Conservation (phyloP, 805 yeast species). For the Starmerella kuoi region DNA sequence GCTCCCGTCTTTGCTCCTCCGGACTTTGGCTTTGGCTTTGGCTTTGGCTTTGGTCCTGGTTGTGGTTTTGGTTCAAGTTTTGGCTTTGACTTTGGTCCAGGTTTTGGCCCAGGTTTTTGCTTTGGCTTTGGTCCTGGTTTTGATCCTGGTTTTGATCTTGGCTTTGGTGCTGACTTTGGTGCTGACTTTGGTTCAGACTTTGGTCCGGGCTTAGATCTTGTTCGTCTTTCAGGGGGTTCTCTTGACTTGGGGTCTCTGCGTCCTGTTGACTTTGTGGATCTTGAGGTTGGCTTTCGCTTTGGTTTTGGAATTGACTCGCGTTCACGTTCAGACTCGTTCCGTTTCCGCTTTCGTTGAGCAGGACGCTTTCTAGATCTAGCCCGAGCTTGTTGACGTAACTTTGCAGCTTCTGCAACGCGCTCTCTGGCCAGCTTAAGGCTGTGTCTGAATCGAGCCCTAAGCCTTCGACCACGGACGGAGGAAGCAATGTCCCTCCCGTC, state of each 20-base stretch:
- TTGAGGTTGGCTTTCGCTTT: background rate
- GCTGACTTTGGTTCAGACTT: too few relatives aligned
- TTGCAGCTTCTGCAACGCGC: conserved; percentile 11
- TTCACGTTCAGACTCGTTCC: too few relatives aligned
- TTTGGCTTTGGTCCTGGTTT: background rate
- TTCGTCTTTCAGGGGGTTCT: too few relatives aligned
- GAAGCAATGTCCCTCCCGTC: conserved; percentile 79
- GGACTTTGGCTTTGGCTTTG: background rate
- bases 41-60: background rate
- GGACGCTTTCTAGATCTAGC: conserved; percentile 22
- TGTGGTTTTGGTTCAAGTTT: background rate
- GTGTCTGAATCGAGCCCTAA: conserved; percentile 60
- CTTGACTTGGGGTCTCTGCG: background rate
- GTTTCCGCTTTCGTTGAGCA: conserved; percentile 1
- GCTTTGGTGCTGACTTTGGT: background rate
- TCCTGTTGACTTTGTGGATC: background rate
- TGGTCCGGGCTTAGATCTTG: too few relatives aligned
- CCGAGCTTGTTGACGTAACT: conserved; percentile 35
- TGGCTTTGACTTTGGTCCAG: conserved; percentile 32
- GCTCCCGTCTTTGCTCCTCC: background rate
- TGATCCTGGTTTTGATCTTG: background rate
- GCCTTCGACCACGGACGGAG: conserved; percentile 75
- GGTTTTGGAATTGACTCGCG: too few relatives aligned
- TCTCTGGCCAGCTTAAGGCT: conserved; percentile 37
- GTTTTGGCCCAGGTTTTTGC: conserved; percentile 22